Conservation (phyloP, 129 eudicot genomes). For the Centrapalus pauciflorus region DNA sequence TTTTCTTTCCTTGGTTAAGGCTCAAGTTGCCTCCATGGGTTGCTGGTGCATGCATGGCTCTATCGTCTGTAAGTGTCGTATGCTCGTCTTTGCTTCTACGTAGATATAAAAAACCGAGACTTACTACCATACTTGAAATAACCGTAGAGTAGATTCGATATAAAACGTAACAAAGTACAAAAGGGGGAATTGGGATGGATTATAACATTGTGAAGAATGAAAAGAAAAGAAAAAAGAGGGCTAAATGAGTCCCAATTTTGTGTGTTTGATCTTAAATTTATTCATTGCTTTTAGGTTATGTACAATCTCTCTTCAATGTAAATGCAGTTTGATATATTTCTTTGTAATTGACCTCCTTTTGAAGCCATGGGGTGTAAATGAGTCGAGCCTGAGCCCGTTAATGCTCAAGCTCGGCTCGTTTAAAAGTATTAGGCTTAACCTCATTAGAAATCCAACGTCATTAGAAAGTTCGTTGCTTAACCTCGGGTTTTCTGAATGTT, state of each 20-base stretch:
- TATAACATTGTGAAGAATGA: not conserved
- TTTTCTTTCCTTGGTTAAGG: constrained; percentile 64
- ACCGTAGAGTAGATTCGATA: constrained; percentile 58
- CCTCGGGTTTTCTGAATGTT: too few relatives aligned
- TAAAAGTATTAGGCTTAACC: too few relatives aligned
- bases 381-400: too few relatives aligned
- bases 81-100: constrained; percentile 92
- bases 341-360: not conserved
- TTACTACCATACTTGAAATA: constrained; percentile 74
- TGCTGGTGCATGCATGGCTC: constrained; percentile 98
- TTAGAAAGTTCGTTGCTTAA: too few relatives aligned
- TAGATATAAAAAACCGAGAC: constrained; percentile 80
- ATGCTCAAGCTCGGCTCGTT: too few relatives aligned
- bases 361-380: too few relatives aligned
- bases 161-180: not conserved
- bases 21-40: constrained; percentile 92
- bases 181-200: constrained; percentile 3
- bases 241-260: constrained; percentile 18
- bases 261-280: constrained; percentile 25
- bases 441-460: too few relatives aligned
- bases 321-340: constrained; percentile 28
- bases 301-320: constrained; percentile 35
- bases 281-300: constrained; percentile 20
- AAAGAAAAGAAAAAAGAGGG: constrained; percentile 11
- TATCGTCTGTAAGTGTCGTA: constrained; percentile 90